Conservation (phyloP, 148 eudicot genomes). For the Silene conica region DNA sequence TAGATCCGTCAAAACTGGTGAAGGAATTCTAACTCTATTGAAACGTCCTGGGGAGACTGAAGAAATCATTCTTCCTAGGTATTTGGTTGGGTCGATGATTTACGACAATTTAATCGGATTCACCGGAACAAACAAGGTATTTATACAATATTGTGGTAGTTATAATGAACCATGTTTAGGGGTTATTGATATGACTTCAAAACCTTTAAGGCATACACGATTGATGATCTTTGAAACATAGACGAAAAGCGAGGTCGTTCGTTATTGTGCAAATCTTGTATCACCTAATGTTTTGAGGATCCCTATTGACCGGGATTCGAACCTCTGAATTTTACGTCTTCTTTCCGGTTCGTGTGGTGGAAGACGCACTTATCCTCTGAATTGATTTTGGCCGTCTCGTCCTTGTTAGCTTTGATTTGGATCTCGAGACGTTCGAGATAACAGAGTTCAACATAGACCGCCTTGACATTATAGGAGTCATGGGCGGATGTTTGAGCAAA, state of each 20-base stretch:
- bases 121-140: slow-evolving; percentile 2
- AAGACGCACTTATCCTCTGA: background rate
- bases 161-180: background rate
- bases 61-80: background rate
- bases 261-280: no score
- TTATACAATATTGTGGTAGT: background rate
- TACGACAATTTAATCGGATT: slow-evolving; percentile 3
- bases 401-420: background rate
- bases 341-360: background rate
- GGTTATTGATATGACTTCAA: background rate
- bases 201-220: no score
- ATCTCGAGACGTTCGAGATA: background rate
- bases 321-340: background rate
- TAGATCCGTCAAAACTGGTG: background rate
- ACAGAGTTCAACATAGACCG: no score
- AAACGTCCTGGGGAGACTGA: background rate
- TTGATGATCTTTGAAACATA: no score
- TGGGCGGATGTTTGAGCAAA: background rate
- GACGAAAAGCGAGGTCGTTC: no score
- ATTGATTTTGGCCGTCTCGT: no score
- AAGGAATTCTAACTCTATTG: background rate
- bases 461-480: background rate
- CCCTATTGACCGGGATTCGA: no score
- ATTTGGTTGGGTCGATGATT: background rate
- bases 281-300: no score